phyloP scores from a whole-genome alignment of 345 rosid genomes.

The Sonneratia caseolaris region DNA sequence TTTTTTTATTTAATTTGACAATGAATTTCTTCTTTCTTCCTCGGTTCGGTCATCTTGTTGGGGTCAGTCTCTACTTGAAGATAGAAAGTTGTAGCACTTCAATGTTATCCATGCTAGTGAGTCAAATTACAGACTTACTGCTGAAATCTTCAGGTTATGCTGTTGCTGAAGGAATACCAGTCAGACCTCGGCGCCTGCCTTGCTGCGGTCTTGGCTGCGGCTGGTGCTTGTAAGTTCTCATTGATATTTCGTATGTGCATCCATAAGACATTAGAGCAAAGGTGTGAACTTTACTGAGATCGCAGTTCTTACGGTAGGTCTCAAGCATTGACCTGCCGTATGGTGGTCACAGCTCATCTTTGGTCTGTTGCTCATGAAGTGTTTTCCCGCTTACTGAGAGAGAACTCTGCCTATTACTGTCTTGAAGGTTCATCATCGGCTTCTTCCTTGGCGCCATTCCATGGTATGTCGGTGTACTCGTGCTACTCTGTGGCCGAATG shows the following conservation, averaged over 20 bases:
- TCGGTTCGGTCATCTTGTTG: background rate
- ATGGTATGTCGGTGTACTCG: constrained; percentile 71
- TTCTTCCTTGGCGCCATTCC: constrained; percentile 89
- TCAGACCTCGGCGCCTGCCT: constrained; percentile 62
- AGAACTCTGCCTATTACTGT: background rate
- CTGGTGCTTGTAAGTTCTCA: constrained; percentile 74
- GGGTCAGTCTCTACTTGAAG: background rate
- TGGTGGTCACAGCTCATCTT: background rate
- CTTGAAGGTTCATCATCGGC: constrained; percentile 74
- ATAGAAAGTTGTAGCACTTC: background rate
- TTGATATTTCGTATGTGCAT: background rate
- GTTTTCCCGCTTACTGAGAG: background rate
- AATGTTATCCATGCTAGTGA: background rate
- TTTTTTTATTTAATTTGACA: background rate
- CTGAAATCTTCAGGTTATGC: constrained; percentile 45
- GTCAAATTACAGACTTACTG: background rate
- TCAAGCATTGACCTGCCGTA: background rate
- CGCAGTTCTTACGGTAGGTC: too few species aligned
- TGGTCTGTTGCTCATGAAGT: background rate
- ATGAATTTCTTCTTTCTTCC: background rate
- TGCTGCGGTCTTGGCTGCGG: constrained; percentile 90
- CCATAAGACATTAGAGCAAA: background rate
- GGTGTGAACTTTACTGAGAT: constrained; percentile 5
- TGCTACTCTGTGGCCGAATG: constrained; percentile 44
- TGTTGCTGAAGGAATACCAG: constrained; percentile 89